Evolutionary conservation across 352 stramenopile genomes (phyloP), one percentile per base, ranked within the genome.

Genomic region (Phytophthora quininea): DNA sequence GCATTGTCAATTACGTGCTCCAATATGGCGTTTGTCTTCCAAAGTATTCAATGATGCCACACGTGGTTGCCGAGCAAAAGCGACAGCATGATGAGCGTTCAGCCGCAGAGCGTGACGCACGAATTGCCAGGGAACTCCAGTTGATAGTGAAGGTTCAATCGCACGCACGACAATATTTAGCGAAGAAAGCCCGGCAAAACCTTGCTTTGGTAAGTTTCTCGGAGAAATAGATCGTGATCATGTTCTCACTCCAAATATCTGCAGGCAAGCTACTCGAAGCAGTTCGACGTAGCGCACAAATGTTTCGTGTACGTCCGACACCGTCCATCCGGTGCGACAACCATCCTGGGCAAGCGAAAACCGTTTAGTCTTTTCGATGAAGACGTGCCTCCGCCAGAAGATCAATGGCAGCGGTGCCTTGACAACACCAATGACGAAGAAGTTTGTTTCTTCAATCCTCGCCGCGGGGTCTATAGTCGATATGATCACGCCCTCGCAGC

Each of bases 251-350:
- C 19, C 37, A 2, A 32, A 19, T 50, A 4, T 53, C 12, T 24
- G 15, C n/a, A 88, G 73, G 31, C 30, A 32, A 66, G 66, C 5
- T 93, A 91, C 61, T 76, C 24, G 6, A 88, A 88, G 48, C 47
- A 75, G 19, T 78, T 86, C 30, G 71, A 92, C 43, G 58, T 51
- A 24, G 55, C 50, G 1, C 52, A 35, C 5, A 33, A 35, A 1
- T 40, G 30, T 3, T 77, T 89, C 38, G 54, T 88, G 1, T 92
- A 90, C 54, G 54, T 73, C 42, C n/a, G 48, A 3, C 62, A 38
- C 19, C n/a, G 27, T 51, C 49, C 62, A 9, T 47, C 52, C 11
- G 64, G 64, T 12, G 24, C 42, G 24, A n/a, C 53, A 15, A 33
- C 58, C 27, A 51, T 60, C 7, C 12, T 64, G 10, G 58, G 47